These are phyloP conservation scores for Tirmania nivea DNA, from an alignment of 495 filamentous ascomycete species.

Conservation along the genomic window DNA sequence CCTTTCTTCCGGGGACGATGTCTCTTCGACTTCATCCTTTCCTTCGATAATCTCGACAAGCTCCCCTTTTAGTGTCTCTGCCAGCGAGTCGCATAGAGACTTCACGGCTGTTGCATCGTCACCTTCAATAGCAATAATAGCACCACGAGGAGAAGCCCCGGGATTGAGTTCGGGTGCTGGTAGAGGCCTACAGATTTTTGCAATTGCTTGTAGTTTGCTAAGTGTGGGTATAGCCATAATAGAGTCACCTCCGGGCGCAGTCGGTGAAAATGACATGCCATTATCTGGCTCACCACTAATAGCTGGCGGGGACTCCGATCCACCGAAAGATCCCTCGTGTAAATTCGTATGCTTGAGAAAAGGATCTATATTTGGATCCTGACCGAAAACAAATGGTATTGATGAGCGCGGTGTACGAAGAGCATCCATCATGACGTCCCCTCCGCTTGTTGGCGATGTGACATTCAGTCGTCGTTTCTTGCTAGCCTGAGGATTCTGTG, in stretches of 20 bases:
- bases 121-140: conserved; percentile 69
- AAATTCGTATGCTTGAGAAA: conserved; percentile 8
- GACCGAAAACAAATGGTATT: background rate
- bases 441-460: background rate
- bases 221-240: conserved; percentile 2
- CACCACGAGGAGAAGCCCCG: conserved; percentile 31
- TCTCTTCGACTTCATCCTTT: conserved; percentile 6
- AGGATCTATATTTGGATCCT: conserved; percentile 16
- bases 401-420: conserved; percentile 3
- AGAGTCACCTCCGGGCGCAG: background rate
- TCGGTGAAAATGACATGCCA: background rate
- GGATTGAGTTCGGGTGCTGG: conserved; percentile 5
- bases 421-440: conserved; percentile 6
- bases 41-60: conserved; percentile 11
- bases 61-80: conserved; percentile 10
- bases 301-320: background rate
- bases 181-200: conserved; percentile 15
- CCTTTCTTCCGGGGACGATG: background rate
- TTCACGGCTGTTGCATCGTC: conserved; percentile 12
- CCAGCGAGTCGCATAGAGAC: conserved; percentile 10
- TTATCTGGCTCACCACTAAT: background rate
- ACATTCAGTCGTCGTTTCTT: conserved; percentile 13
- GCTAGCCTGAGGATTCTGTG: conserved; percentile 3
- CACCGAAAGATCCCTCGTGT: background rate
- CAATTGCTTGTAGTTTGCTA: conserved; percentile 16